Conservation (phyloP, 495 filamentous ascomycete genomes). For the Copromyces sp. region DNA sequence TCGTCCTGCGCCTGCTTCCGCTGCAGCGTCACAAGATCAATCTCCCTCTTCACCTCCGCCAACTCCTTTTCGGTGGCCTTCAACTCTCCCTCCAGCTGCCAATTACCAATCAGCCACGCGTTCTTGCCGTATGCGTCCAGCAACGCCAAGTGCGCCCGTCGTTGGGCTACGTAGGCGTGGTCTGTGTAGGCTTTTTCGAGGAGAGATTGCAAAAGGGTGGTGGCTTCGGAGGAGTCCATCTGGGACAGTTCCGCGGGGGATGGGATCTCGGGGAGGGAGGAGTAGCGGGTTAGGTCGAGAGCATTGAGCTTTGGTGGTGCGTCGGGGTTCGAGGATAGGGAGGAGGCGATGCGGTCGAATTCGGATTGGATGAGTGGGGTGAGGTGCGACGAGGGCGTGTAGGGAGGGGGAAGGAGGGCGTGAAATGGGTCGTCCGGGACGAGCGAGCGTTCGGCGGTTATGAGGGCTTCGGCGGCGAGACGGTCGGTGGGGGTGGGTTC, state of each 20-base stretch:
- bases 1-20: conserved; percentile 61
- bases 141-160: conserved; percentile 59
- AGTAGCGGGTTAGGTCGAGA: conserved; percentile 78
- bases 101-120: conserved; percentile 81
- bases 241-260: conserved; percentile 9
- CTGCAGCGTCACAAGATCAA: conserved; percentile 60
- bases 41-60: conserved; percentile 48
- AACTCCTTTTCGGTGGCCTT: conserved; percentile 68
- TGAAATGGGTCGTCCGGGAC: conserved; percentile 27
- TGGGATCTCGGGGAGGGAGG: conserved; percentile 38
- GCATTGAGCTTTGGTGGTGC: conserved; percentile 39
- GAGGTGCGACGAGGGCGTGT: conserved; percentile 29
- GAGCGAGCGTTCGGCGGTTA: conserved; percentile 51
- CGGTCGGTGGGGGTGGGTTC: conserved; percentile 51
- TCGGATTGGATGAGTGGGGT: conserved; percentile 54
- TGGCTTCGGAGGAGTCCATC: conserved; percentile 11
- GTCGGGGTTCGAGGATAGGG: background rate
- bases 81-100: conserved; percentile 63
- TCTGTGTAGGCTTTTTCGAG: conserved; percentile 49
- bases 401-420: conserved; percentile 30
- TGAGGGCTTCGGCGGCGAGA: conserved; percentile 50
- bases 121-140: conserved; percentile 79
- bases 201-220: conserved; percentile 14
- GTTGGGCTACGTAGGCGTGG: conserved; percentile 53
- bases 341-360: conserved; percentile 29